Base-by-base conservation (phyloP, 2,329 filamentous ascomycete species). In the Colletotrichum sidae region DNA sequence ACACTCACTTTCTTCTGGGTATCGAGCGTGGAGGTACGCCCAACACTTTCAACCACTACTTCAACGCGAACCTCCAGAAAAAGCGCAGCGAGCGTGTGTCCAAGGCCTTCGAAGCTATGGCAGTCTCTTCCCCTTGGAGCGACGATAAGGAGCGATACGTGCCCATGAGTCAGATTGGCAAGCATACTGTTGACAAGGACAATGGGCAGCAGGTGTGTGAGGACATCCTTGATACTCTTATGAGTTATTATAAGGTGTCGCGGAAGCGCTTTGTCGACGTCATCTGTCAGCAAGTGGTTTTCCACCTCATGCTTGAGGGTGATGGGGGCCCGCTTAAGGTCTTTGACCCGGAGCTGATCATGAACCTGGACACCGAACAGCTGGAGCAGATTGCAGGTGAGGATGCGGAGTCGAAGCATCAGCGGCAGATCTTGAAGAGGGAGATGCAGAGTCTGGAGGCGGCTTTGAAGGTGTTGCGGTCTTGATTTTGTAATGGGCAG, bases 211-310 rank as follows among this genome's bases (percentile, higher is more conserved):
- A 81, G 45, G 74, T 76, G 1, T 69, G 80, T 4, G 78, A 84
- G 39, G 81, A 88, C 9, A 83, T 92, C 5, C 86, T 90, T 60
- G 84, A 91, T 64, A 84, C 86, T 1, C 78, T 92, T 0, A 73
- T 80, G 35, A 80, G 83, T 2, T 92, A 89, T 73, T 92, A 92
- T 77, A 81, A 86, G 34, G 84, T 90, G 1, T 81, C 88, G 0
- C 80, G 79, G 11, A 85, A 86, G 70, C 83, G 88, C 0, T 90
- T 92, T 62, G 82, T 90, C 2, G 90, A 92, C 69, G 83, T 80
- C 3, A 74, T 93, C 2, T 88, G 81, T 70, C 82, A 84, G 66
- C 89, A 91, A 67, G 86, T 82, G 0, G 77, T 86, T 2, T 82
- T 85, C 47, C 76, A 88, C 70, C 80, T 80, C 64, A 78, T 92